Conservation (phyloP, 306 rosid species). For the Glycine soja region DNA sequence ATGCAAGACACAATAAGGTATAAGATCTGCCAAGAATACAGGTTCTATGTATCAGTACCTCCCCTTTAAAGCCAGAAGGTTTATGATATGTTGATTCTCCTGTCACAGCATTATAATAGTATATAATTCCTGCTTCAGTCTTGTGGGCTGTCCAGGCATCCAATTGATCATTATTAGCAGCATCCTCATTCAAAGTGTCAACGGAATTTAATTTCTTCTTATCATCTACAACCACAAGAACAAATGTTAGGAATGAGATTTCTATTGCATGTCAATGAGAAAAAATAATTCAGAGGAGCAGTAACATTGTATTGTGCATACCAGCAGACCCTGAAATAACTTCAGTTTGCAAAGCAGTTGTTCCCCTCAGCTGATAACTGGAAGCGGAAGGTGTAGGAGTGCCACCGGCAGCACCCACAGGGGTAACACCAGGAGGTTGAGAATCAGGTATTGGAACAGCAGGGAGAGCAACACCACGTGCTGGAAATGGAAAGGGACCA, state of each 20-base stretch:
- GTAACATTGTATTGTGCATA: conserved; percentile 49
- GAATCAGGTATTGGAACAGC: conserved; percentile 80
- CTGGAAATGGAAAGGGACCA: conserved; percentile 72
- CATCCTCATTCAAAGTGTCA: conserved; percentile 46
- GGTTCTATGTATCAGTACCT: conserved; percentile 63
- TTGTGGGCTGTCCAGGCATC: conserved; percentile 97
- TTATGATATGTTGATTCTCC: conserved; percentile 87
- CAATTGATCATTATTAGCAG: conserved; percentile 56
- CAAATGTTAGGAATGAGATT: conserved; percentile 33
- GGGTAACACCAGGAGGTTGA: conserved; percentile 93
- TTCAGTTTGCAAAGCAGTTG: conserved; percentile 62
- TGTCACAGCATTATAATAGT: conserved; percentile 90
- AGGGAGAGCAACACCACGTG: conserved; percentile 70
- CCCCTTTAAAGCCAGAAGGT: conserved; percentile 83
- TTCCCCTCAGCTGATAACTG: conserved; percentile 52
- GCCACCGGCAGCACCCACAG: conserved; percentile 56
- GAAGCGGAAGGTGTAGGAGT: conserved; percentile 44
- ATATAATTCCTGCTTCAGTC: conserved; percentile 78
- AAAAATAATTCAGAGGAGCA: conserved; percentile 44
- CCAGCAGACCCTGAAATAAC: conserved; percentile 61
- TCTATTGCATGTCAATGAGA: conserved; percentile 35
- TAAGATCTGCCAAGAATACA: conserved; percentile 3
- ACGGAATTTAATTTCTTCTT: conserved; percentile 53
- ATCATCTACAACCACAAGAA: conserved; percentile 58
- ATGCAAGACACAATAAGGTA: conserved; percentile 24